Conservation (phyloP, 2,329 filamentous ascomycete genomes). For the Claviceps quebecensis region DNA sequence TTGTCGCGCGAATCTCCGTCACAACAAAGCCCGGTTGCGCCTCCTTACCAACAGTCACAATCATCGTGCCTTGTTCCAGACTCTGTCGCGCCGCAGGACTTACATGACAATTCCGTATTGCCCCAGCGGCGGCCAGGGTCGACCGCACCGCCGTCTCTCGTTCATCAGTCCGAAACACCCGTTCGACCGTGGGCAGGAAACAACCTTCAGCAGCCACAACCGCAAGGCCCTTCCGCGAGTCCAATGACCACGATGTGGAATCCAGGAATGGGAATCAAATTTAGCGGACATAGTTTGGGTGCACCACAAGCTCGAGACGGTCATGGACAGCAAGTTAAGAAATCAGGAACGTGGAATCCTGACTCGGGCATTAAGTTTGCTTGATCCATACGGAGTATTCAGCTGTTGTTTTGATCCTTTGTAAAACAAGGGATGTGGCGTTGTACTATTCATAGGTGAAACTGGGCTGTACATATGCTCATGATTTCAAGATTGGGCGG, state of each 20-base stretch:
- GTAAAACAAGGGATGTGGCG: background rate
- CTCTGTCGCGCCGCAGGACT: conserved; percentile 2
- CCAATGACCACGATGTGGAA: conserved; percentile 42
- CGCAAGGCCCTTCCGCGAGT: conserved; percentile 28
- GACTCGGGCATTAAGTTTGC: conserved; percentile 43
- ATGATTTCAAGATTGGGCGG: too few relatives aligned
- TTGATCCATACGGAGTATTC: conserved; percentile 9
- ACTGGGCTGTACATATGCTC: background rate
- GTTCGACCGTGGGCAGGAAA: conserved; percentile 46
- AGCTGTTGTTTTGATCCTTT: background rate
- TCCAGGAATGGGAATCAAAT: conserved; percentile 68
- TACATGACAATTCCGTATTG: background rate
- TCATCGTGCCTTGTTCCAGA: conserved; percentile 8
- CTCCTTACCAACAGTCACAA: conserved; percentile 7
- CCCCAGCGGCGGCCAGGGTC: conserved; percentile 10
- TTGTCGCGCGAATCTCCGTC: conserved; percentile 15
- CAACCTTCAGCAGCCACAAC: conserved; percentile 40
- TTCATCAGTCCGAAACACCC: conserved; percentile 29
- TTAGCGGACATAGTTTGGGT: conserved; percentile 33
- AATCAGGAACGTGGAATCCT: conserved; percentile 43
- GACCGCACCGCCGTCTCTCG: conserved; percentile 15
- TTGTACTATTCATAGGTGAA: background rate
- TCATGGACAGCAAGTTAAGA: conserved; percentile 10
- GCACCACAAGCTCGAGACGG: conserved; percentile 11
- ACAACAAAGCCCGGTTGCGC: conserved; percentile 5